A percentile compares a stretch with the other conserved stretches of the same genome.
These are phyloP conservation scores for Cyberlindnera saturnus DNA, from an alignment of 805 yeast genomes.

Conservation along the genomic window DNA sequence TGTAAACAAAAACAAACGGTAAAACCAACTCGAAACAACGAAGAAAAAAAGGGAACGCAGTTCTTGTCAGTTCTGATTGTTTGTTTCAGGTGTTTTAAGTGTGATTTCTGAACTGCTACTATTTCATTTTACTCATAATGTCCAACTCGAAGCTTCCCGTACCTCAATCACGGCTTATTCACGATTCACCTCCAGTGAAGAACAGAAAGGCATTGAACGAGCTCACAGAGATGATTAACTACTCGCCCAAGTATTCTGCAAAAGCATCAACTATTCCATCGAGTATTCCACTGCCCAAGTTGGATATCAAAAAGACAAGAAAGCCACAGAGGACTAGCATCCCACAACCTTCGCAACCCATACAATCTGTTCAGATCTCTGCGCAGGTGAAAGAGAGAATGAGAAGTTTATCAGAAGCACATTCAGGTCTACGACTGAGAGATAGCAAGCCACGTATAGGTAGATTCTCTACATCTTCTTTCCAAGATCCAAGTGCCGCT, in stretches of 20 bases:
- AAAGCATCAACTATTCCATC: neutral
- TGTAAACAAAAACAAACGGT: no score
- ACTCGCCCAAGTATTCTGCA: conserved; percentile 11
- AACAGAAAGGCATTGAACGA: conserved; percentile 18
- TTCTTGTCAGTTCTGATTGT: no score
- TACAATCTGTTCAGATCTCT: neutral
- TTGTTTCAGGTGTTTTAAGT: no score
- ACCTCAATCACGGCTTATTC: conserved; percentile 2
- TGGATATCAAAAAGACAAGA: neutral
- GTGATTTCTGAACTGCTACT: no score
- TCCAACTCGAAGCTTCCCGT: conserved; percentile 11
- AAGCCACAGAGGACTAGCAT: neutral
- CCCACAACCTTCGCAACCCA: neutral
- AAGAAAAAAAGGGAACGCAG: no score
- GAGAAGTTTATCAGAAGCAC: neutral
- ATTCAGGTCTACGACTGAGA: neutral
- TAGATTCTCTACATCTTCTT: neutral
- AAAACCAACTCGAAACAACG: no score
- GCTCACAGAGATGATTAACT: conserved; percentile 13
- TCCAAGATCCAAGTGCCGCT: conserved; percentile 12
- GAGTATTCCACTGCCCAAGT: neutral
- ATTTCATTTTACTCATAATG: neutral
- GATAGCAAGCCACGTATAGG: neutral
- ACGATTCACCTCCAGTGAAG: conserved; percentile 20
- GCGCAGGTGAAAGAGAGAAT: conserved; percentile 1